A percentile compares a stretch with the other conserved stretches of the same genome.
Evolutionary conservation across 164 flowering plant genomes (phyloP).

Genomic region (Dillenia suffruticosa): DNA sequence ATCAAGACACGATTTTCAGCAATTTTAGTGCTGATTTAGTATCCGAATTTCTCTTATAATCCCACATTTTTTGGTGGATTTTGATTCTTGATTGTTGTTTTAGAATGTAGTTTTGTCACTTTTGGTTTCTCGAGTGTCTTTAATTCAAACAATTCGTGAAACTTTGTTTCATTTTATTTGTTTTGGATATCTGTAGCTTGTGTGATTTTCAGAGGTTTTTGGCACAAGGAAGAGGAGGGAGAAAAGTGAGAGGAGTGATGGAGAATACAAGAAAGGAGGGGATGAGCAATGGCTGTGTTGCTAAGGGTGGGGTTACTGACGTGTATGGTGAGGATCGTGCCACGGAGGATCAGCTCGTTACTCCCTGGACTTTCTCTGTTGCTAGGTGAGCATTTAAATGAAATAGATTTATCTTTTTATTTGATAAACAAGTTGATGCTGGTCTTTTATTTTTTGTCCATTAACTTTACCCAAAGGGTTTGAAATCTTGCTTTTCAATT

Average conservation of each 20-base stretch:
- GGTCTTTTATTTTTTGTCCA: no score
- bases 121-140: no score
- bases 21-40: no score
- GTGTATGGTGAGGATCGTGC: conserved; percentile 23
- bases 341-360: conserved; percentile 20
- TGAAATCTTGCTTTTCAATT: neutral
- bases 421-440: neutral
- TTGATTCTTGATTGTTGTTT: no score
- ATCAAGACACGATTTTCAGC: no score
- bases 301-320: conserved; percentile 13
- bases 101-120: no score
- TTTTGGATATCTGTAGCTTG: no score
- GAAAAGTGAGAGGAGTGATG: conserved; percentile 1
- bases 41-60: no score
- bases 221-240: neutral
- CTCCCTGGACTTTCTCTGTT: conserved; percentile 25
- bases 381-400: conserved; percentile 14
- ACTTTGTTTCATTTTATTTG: no score
- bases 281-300: neutral
- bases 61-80: no score
- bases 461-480: no score
- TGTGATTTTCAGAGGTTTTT: neutral
- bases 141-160: no score
- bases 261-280: neutral
- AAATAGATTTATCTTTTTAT: neutral